Conservation (phyloP, 768 basidiomycete species). For the Cyclocybe aegerita region DNA sequence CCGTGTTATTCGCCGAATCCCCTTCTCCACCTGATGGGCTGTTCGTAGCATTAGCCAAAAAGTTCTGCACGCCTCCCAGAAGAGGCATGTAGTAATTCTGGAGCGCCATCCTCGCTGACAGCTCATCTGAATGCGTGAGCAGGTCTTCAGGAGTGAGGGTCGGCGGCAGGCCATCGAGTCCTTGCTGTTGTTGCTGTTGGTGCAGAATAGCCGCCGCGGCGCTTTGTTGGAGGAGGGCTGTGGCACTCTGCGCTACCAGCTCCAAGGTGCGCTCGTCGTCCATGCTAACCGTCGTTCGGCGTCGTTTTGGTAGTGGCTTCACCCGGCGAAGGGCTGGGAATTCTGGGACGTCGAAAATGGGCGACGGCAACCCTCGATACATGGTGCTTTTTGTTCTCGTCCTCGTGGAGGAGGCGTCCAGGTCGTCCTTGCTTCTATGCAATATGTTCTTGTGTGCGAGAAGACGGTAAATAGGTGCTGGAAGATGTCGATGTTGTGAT, state of each 20-base stretch:
- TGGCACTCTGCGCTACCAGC: slow-evolving; percentile 7
- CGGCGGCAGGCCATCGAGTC: slow-evolving; percentile 33
- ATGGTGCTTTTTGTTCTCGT: slow-evolving; percentile 30
- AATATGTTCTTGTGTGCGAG: no score
- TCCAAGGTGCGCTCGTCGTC: slow-evolving; percentile 9
- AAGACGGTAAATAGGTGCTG: no score
- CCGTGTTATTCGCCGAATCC: not conserved
- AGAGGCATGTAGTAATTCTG: slow-evolving; percentile 66
- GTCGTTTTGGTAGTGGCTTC: slow-evolving; percentile 79
- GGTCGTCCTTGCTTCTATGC: no score
- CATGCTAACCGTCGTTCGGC: slow-evolving; percentile 41
- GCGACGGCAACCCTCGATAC: slow-evolving; percentile 52
- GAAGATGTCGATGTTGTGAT: no score
- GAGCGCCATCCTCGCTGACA: slow-evolving; percentile 59
- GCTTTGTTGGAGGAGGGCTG: slow-evolving; percentile 11
- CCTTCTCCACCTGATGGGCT: not conserved
- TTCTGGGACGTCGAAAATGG: slow-evolving; percentile 66
- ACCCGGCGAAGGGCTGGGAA: slow-evolving; percentile 62
- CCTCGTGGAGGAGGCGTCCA: no score
- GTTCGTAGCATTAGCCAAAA: slow-evolving; percentile 24
- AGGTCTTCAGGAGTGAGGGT: slow-evolving; percentile 57
- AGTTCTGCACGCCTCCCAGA: slow-evolving; percentile 46
- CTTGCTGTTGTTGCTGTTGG: slow-evolving; percentile 15
- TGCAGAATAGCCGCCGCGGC: slow-evolving; percentile 12
- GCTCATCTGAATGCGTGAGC: slow-evolving; percentile 53